These are phyloP conservation scores for Fusarium circinatum DNA, from an alignment of 2,329 filamentous ascomycete species.

Conservation along the genomic window DNA sequence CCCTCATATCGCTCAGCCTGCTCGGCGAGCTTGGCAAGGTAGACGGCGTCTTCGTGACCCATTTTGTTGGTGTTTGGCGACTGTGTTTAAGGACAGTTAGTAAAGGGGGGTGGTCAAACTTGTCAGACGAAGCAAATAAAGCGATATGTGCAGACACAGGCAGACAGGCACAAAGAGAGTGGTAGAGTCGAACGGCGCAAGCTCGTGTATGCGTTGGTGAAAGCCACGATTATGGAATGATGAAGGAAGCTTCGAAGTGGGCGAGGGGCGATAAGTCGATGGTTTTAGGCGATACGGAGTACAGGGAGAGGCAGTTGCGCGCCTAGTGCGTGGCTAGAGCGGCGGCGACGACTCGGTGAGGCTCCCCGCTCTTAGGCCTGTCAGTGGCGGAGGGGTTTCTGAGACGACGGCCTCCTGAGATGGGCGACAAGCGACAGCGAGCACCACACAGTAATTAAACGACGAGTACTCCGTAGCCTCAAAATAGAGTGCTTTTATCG, in stretches of 20 bases:
- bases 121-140: conserved; percentile 34
- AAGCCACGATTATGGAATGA: conserved; percentile 18
- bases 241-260: conserved; percentile 21
- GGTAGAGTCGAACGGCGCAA: conserved; percentile 24
- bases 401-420: conserved; percentile 32
- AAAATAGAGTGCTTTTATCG: conserved; percentile 14
- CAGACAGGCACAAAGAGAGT: conserved; percentile 33
- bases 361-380: conserved; percentile 45
- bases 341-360: conserved; percentile 44
- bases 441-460: background rate
- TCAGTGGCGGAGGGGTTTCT: conserved; percentile 44
- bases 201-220: conserved; percentile 14
- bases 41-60: conserved; percentile 99
- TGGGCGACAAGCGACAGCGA: conserved; percentile 15
- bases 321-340: conserved; percentile 41
- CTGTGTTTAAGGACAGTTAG: conserved; percentile 39
- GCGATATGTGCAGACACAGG: conserved; percentile 22
- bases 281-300: conserved; percentile 22
- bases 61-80: conserved; percentile 70
- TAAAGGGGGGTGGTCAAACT: conserved; percentile 34
- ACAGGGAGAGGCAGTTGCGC: conserved; percentile 38
- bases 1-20: conserved; percentile 99
- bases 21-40: conserved; percentile 99
- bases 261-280: conserved; percentile 28
- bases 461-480: background rate